Conservation (phyloP, 75 land plant genomes). For the Adiantum capillusveneris region DNA sequence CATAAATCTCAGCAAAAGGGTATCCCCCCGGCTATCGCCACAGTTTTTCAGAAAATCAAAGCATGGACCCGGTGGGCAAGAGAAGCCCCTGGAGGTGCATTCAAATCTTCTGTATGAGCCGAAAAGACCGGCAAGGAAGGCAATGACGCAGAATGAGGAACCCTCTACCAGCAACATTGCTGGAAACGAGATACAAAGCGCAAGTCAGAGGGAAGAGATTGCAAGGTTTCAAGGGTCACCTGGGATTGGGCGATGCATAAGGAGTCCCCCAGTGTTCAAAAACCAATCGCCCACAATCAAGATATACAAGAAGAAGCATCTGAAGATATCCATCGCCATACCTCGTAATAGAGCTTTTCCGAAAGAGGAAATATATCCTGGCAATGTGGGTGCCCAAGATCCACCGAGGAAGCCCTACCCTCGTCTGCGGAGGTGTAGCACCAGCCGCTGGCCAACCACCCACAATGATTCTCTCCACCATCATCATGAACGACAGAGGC, state of each 20-base stretch:
- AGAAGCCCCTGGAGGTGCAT: slow-evolving; percentile 10
- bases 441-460: slow-evolving; percentile 5
- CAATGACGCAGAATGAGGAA: neutral
- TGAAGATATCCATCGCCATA: neutral
- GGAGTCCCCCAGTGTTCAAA: neutral
- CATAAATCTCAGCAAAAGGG: slow-evolving; percentile 1
- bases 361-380: slow-evolving; percentile 1
- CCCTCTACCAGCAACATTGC: neutral
- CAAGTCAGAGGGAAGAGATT: neutral
- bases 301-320: slow-evolving; percentile 3
- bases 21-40: slow-evolving; percentile 3
- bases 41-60: slow-evolving; percentile 6
- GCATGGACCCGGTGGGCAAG: slow-evolving; percentile 3
- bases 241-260: slow-evolving; percentile 2
- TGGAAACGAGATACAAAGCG: neutral
- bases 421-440: slow-evolving; percentile 1
- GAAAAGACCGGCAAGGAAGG: neutral
- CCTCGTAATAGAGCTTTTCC: neutral
- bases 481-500: neutral
- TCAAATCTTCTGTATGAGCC: slow-evolving; percentile 15
- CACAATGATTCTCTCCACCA: neutral
- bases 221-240: slow-evolving; percentile 1
- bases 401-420: neutral
- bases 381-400: slow-evolving; percentile 3
- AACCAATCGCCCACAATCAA: neutral